These are phyloP conservation scores for Penicillium rolfsii DNA, from an alignment of 2,329 filamentous ascomycete species.

Conservation along the genomic window DNA sequence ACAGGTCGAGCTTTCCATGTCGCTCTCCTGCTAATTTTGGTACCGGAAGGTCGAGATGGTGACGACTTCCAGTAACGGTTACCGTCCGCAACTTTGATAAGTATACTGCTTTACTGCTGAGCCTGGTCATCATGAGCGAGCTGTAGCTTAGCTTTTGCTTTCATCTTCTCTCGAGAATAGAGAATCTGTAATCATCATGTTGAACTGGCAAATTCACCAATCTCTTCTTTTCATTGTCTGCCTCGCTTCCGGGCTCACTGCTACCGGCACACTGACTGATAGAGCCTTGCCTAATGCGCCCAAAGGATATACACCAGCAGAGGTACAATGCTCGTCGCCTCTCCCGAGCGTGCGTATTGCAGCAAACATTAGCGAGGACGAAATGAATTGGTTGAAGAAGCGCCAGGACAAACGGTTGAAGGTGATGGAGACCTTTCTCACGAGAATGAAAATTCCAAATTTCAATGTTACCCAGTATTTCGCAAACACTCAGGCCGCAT, in stretches of 20 bases:
- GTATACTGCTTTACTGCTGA: background rate
- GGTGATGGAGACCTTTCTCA: background rate
- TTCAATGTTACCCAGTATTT: constrained; percentile 78
- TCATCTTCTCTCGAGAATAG: background rate
- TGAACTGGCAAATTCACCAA: background rate
- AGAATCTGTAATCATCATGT: background rate
- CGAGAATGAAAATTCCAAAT: constrained; percentile 35
- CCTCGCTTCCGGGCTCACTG: background rate
- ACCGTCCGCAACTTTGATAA: background rate
- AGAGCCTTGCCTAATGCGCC: background rate
- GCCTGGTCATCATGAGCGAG: background rate
- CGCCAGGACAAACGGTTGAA: background rate
- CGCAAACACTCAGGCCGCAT: constrained; percentile 46
- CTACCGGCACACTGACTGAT: background rate
- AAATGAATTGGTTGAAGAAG: background rate
- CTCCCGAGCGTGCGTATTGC: background rate
- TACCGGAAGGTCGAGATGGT: background rate
- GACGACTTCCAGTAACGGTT: background rate
- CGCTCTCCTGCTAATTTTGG: background rate
- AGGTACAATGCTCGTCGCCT: background rate
- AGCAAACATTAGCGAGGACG: background rate
- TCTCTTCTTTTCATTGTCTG: background rate
- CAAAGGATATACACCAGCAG: background rate
- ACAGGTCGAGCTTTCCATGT: background rate
- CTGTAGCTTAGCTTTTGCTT: background rate